A percentile compares a stretch with the other conserved stretches of the same genome.
phyloP scores from a whole-genome alignment of 768 basidiomycete species.

The Mrakia frigida region DNA sequence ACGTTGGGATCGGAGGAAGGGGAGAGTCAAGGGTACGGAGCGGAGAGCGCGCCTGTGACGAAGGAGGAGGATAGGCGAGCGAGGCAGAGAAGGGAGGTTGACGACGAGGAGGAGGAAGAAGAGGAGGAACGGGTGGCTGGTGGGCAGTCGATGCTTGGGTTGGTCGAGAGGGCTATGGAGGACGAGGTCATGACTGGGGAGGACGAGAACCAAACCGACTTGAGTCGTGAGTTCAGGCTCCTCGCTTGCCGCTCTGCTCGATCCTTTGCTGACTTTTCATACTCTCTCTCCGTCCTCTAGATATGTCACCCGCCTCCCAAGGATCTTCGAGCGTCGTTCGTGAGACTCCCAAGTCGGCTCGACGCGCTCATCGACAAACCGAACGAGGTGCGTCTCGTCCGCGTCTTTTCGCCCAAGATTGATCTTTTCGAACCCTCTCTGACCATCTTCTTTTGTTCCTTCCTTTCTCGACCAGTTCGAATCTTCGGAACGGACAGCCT shows the following conservation, averaged over 20 bases:
- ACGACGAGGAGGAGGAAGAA: not conserved
- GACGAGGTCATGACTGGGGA: not conserved
- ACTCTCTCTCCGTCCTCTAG: not conserved
- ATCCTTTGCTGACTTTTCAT: not conserved
- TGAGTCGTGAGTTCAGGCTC: not conserved
- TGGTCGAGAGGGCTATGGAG: not conserved
- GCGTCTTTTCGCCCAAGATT: no score
- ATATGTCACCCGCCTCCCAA: constrained; percentile 2
- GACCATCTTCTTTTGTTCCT: not conserved
- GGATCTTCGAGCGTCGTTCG: not conserved
- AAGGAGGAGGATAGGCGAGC: not conserved
- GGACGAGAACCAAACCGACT: not conserved
- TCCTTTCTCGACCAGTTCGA: not conserved
- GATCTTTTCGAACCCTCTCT: not conserved
- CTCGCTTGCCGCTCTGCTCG: no score
- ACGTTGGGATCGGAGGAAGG: not conserved
- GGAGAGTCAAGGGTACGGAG: not conserved
- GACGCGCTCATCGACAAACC: constrained; percentile 21
- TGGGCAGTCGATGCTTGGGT: not conserved
- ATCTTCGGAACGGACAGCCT: constrained; percentile 11
- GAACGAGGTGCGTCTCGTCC: constrained; percentile 9
- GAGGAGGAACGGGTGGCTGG: not conserved
- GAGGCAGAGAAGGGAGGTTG: not conserved
- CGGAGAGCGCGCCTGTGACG: constrained; percentile 9
- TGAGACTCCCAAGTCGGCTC: constrained; percentile 29